phyloP scores from a whole-genome alignment of 352 stramenopile species.

The Thalassiosira gravida region DNA sequence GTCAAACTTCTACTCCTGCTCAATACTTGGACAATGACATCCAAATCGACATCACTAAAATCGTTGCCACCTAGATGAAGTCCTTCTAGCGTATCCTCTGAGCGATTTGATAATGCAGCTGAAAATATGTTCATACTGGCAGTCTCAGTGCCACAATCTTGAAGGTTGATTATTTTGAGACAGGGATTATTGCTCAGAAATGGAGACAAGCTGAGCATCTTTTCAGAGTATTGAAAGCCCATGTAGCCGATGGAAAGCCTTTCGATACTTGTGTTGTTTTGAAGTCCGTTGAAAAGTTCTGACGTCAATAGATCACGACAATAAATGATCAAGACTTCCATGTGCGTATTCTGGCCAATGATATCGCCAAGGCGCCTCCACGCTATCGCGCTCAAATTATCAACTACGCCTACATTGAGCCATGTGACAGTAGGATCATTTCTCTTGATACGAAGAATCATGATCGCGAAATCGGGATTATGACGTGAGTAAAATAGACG shows the following conservation, averaged over 20 bases:
- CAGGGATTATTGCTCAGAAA: conserved; percentile 29
- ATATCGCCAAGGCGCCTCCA: conserved; percentile 20
- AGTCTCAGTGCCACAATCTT: conserved; percentile 1
- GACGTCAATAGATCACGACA: background rate
- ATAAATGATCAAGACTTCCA: conserved; percentile 9
- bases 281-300: conserved; percentile 3
- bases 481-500: background rate
- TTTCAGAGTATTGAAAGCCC: background rate
- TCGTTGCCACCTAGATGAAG: conserved; percentile 18
- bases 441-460: conserved; percentile 30
- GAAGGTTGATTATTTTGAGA: conserved; percentile 20
- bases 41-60: conserved; percentile 29
- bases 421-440: conserved; percentile 15
- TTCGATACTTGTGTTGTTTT: conserved; percentile 21
- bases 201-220: conserved; percentile 10
- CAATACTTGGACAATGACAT: conserved; percentile 24
- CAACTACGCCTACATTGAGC: background rate
- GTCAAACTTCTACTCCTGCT: conserved; percentile 16
- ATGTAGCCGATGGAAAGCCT: conserved; percentile 6
- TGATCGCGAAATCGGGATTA: conserved; percentile 6
- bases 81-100: conserved; percentile 17
- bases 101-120: conserved; percentile 19
- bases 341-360: conserved; percentile 17
- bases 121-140: conserved; percentile 9
- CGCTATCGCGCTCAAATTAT: conserved; percentile 4